Base-by-base conservation (phyloP, 306 rosid genomes). In the Sphenostylis stenocarpa region DNA sequence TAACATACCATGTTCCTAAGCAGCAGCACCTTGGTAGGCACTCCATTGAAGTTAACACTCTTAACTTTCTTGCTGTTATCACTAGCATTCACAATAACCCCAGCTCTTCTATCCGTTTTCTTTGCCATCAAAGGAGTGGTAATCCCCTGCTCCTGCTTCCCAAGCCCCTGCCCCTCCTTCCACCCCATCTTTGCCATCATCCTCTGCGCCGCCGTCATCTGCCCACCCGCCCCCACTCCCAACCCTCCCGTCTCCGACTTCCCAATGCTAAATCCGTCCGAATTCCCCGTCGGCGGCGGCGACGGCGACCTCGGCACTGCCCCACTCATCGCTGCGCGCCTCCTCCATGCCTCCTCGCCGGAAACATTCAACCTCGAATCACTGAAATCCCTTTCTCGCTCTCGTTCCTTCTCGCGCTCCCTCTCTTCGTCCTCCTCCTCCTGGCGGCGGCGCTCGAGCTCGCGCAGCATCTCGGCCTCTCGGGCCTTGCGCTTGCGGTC, bases 131-230 rank as follows among this genome's bases (percentile, higher is more conserved):
- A 82, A 16, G 99, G 99, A 55, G 97, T 95, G 9, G 97, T 95
- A 8, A 95, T 95, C 73, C 99, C 99, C 80, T 95, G 99, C 81
- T 95, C 97, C 75, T 88, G 99, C 73, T 86, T 95, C 73, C 99
- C 99, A 29, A 95, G 94, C 64, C 99, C 99, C 72, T 95, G 99
- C 45, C 99, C 99, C 64, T 92, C 85, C 73, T 95, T 95, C 99
- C 99, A 95, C 71, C 99, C 99, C 99, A 95, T 95, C 88, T 92
- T 95, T 3, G 97, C 99, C 99, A 95, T 95, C 99, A 95, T 95
- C 70, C 97, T 89, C 66, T 95, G 99, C 19, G 97, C 99, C 4
- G 99, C 99, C 1, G 97, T 95, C 99, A 95, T 95, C 73, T 95
- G 97, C 41, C 99, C 99, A 5, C 99, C 99, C 0, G 97, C 97